Evolutionary conservation across 2,329 filamentous ascomycete genomes (phyloP).

Genomic region (Fusarium xylarioides): DNA sequence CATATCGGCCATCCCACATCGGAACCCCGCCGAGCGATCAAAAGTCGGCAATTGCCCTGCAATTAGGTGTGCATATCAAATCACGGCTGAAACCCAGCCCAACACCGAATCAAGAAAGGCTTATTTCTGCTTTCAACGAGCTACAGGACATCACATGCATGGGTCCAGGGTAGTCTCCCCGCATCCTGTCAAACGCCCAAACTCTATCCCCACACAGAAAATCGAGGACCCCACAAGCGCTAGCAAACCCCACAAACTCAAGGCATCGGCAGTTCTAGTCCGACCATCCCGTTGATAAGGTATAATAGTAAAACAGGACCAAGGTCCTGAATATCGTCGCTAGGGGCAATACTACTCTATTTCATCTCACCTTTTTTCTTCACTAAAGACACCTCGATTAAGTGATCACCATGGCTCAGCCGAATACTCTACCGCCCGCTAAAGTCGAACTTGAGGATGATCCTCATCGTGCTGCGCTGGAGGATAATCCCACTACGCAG

Average conservation of each 20-base stretch:
- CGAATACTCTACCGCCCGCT: neutral
- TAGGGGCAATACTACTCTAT: neutral
- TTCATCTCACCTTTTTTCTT: neutral
- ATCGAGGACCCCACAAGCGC: neutral
- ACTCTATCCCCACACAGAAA: neutral
- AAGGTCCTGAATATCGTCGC: neutral
- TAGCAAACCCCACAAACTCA: neutral
- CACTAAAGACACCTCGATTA: neutral
- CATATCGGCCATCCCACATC: neutral
- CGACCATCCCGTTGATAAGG: neutral
- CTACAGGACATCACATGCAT: neutral
- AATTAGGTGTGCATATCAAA: neutral
- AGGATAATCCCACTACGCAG: slow-evolving; percentile 4
- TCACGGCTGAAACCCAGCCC: neutral
- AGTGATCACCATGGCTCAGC: neutral
- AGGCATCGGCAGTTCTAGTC: neutral
- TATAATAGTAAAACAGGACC: neutral
- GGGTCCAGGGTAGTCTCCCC: neutral
- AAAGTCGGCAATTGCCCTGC: neutral
- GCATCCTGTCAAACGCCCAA: neutral
- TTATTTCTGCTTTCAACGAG: neutral
- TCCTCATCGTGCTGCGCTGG: slow-evolving; percentile 15
- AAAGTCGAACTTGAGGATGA: slow-evolving; percentile 13
- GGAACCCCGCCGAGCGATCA: neutral
- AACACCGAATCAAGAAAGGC: neutral